Evolutionary conservation across 495 filamentous ascomycete genomes (phyloP).

Genomic region (Clavariopsis aquatica): DNA sequence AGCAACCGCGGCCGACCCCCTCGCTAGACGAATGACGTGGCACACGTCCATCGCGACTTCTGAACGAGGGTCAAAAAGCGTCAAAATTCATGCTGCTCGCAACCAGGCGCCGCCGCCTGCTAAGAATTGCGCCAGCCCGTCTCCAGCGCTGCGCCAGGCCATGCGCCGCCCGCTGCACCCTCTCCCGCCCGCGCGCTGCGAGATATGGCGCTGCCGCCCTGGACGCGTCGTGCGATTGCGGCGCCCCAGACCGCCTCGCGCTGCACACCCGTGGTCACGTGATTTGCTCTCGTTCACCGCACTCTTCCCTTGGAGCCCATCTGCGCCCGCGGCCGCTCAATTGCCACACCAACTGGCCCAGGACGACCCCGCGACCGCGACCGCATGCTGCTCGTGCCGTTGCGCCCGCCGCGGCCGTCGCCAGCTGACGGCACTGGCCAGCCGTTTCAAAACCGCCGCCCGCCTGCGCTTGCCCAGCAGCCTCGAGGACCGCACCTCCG

Average conservation of each 20-base stretch:
- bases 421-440: constrained; percentile 25
- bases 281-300: background rate
- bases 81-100: background rate
- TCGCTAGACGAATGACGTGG: background rate
- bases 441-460: constrained; percentile 24
- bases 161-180: background rate
- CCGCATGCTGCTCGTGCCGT: constrained; percentile 8
- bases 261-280: background rate
- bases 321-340: background rate
- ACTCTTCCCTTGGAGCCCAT: background rate
- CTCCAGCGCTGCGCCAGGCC: no score
- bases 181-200: background rate
- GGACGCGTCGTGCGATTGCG: background rate
- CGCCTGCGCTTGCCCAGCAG: constrained; percentile 24
- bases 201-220: background rate
- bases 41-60: background rate
- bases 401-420: constrained; percentile 11
- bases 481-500: no score
- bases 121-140: no score
- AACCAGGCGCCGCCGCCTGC: no score
- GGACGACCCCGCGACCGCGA: background rate
- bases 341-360: constrained; percentile 8
- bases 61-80: background rate
- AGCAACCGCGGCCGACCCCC: background rate
- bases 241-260: background rate